Evolutionary conservation across 768 basidiomycete species (phyloP).

Genomic region (Exidia glandulosa): DNA sequence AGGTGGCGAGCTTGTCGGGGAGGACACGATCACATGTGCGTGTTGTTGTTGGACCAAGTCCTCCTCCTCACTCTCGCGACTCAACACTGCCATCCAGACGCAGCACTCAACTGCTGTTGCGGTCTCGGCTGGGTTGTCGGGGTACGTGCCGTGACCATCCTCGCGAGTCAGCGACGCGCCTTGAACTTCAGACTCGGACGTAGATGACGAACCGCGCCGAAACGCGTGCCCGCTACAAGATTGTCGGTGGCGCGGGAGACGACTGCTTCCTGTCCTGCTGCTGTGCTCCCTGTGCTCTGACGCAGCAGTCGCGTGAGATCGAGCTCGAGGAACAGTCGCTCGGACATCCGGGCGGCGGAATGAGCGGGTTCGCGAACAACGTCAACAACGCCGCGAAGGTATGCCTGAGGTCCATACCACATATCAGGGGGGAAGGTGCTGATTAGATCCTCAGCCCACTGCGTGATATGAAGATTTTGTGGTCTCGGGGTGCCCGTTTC

Average conservation of each 20-base stretch:
- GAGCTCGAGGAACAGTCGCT: conserved; percentile 30
- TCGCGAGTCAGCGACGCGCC: background rate
- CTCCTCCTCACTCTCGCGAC: background rate
- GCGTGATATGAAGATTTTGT: too few relatives aligned
- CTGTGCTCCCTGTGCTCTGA: conserved; percentile 39
- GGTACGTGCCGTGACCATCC: background rate
- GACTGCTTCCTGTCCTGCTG: conserved; percentile 32
- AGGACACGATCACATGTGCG: conserved; percentile 13
- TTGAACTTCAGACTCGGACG: background rate
- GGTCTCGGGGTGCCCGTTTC: too few relatives aligned
- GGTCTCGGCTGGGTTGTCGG: conserved; percentile 31
- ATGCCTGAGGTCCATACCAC: too few relatives aligned
- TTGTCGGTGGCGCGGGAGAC: conserved; percentile 30
- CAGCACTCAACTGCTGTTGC: background rate
- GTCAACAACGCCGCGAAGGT: too few relatives aligned
- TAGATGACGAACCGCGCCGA: conserved; percentile 25
- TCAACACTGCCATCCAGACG: conserved; percentile 5
- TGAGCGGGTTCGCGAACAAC: background rate
- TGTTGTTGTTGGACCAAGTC: conserved; percentile 26
- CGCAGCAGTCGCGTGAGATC: conserved; percentile 37
- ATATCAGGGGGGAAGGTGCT: too few relatives aligned
- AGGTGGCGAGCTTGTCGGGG: conserved; percentile 21
- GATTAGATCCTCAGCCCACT: too few relatives aligned
- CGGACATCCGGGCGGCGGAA: background rate
- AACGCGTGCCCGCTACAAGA: conserved; percentile 33